Evolutionary conservation across 192 early-diverging fungal genomes (phyloP).

Genomic region (Coemansia sp.): DNA sequence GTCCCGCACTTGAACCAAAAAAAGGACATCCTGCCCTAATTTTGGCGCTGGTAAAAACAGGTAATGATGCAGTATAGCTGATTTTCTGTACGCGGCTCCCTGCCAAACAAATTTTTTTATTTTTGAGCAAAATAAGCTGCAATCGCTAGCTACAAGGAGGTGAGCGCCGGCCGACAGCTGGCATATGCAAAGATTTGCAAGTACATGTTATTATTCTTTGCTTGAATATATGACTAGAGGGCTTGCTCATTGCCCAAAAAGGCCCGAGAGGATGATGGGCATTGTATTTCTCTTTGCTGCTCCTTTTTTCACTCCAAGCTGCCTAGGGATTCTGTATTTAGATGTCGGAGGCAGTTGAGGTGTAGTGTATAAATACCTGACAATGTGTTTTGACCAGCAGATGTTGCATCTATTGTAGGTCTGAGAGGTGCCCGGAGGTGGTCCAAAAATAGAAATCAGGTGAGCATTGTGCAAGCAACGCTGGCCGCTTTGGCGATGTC

Average conservation of each 20-base stretch:
- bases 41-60: neutral
- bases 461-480: constrained; percentile 1
- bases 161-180: neutral
- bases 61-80: neutral
- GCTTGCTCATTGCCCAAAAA: constrained; percentile 1
- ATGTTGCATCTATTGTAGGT: constrained; percentile 4
- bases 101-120: neutral
- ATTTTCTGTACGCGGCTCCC: neutral
- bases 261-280: neutral
- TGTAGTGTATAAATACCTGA: constrained; percentile 9
- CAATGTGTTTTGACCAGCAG: constrained; percentile 4
- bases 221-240: neutral
- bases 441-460: constrained; percentile 5
- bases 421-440: neutral
- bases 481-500: neutral
- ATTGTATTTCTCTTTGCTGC: neutral
- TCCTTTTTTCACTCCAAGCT: neutral
- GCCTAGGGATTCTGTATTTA: constrained; percentile 3
- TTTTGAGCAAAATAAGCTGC: neutral
- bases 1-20: neutral
- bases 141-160: neutral
- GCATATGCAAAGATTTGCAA: constrained; percentile 1
- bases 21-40: neutral
- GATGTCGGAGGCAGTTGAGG: neutral
- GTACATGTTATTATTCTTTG: neutral